These are phyloP conservation scores for Metroxylon sagu DNA, from an alignment of 176 grass and related monocot genomes.

Conservation along the genomic window DNA sequence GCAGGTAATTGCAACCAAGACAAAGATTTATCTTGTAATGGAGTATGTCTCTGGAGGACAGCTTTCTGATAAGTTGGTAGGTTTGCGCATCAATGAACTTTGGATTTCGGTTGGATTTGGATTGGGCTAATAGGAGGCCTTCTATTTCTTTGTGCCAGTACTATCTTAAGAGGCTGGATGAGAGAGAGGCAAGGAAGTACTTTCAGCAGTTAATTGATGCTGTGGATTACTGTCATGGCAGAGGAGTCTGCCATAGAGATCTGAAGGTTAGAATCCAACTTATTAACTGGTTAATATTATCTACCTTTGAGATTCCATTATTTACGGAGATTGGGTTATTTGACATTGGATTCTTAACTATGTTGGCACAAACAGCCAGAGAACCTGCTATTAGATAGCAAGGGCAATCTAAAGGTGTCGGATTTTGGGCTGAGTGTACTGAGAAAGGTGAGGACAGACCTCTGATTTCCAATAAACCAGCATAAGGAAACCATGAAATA, in stretches of 20 bases:
- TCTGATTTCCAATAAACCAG: too few species aligned
- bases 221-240: constrained; percentile 63
- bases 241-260: constrained; percentile 62
- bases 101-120: neutral
- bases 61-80: constrained; percentile 68
- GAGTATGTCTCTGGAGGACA: constrained; percentile 66
- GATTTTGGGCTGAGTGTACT: constrained; percentile 65
- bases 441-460: constrained; percentile 26
- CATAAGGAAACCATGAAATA: too few species aligned
- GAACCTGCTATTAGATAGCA: constrained; percentile 62
- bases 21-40: constrained; percentile 74
- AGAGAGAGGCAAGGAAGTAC: constrained; percentile 55
- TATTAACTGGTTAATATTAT: too few species aligned
- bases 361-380: constrained; percentile 44
- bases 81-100: neutral
- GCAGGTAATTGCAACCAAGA: constrained; percentile 58
- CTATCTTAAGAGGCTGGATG: constrained; percentile 45
- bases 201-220: constrained; percentile 80
- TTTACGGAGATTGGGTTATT: too few species aligned
- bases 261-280: constrained; percentile 41
- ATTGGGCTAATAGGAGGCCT: too few species aligned
- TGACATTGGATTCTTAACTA: constrained; percentile 12
- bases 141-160: constrained; percentile 19
- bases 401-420: constrained; percentile 55
- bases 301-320: too few species aligned